A percentile compares a stretch with the other conserved stretches of the same genome.
Conservation (phyloP, 306 rosid genomes). For the Gastrolobium villosum region DNA sequence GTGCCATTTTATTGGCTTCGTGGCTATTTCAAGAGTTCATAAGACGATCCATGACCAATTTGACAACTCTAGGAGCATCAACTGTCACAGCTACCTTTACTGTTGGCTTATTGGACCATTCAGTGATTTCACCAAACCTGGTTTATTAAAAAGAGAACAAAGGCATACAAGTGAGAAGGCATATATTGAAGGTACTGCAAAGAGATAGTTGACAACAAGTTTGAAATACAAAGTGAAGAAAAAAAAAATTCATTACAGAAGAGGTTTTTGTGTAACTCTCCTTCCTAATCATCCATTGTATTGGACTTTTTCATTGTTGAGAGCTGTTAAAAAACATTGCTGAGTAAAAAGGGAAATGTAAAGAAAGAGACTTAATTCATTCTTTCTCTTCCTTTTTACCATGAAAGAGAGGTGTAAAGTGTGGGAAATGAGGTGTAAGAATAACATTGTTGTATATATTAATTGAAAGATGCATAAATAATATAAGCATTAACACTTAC, state of each 20-base stretch:
- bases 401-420: neutral
- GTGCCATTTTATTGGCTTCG: neutral
- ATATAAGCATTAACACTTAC: neutral
- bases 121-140: conserved; percentile 88
- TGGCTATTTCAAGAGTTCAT: conserved; percentile 55
- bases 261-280: neutral
- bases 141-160: conserved; percentile 37
- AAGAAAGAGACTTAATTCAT: neutral
- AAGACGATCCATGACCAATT: conserved; percentile 84
- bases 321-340: neutral
- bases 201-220: neutral
- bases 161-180: conserved; percentile 8
- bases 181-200: neutral
- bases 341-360: neutral
- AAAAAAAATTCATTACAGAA: neutral
- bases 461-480: neutral
- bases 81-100: conserved; percentile 96
- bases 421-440: neutral
- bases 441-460: neutral
- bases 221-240: neutral
- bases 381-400: neutral
- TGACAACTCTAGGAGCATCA: conserved; percentile 73
- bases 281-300: conserved; percentile 14
- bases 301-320: neutral
- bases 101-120: conserved; percentile 82